phyloP scores from a whole-genome alignment of 1,139 yeast genomes.

The Ogataea hybrid region DNA sequence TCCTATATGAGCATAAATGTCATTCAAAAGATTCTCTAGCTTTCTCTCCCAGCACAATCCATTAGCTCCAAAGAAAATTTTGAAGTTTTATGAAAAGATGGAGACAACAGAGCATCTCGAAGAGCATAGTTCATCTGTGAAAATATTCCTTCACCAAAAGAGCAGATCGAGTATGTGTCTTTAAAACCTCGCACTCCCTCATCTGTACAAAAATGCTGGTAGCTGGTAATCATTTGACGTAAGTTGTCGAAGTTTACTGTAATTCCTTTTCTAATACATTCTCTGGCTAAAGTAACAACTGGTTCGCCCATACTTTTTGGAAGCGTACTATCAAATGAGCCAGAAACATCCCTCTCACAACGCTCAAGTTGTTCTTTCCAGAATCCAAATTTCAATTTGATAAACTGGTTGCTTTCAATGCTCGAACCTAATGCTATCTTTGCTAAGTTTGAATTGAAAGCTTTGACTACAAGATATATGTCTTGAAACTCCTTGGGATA shows the following conservation, averaged over 20 bases:
- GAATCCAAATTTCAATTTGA: slow-evolving; percentile 57
- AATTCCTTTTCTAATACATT: slow-evolving; percentile 47
- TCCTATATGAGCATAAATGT: slow-evolving; percentile 78
- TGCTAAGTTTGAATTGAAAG: slow-evolving; percentile 67
- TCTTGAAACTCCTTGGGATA: slow-evolving; percentile 66
- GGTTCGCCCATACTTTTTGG: slow-evolving; percentile 54
- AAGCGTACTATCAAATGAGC: slow-evolving; percentile 10
- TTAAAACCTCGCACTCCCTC: slow-evolving; percentile 48
- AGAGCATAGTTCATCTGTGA: slow-evolving; percentile 72
- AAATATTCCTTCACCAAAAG: slow-evolving; percentile 78
- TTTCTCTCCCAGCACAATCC: slow-evolving; percentile 34
- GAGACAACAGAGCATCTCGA: slow-evolving; percentile 61
- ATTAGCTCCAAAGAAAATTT: slow-evolving; percentile 54
- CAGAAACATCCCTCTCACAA: slow-evolving; percentile 41
- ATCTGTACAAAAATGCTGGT: slow-evolving; percentile 50
- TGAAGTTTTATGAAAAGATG: slow-evolving; percentile 42
- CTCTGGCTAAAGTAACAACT: slow-evolving; percentile 54
- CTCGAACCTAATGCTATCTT: slow-evolving; percentile 46
- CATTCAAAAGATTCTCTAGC: slow-evolving; percentile 47
- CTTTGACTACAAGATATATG: slow-evolving; percentile 64
- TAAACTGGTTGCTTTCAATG: slow-evolving; percentile 34
- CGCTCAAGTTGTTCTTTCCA: slow-evolving; percentile 55
- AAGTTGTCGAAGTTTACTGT: slow-evolving; percentile 55
- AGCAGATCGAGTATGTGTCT: slow-evolving; percentile 57
- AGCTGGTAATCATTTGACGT: slow-evolving; percentile 60